Conservation (phyloP, 208 protist genomes). For the Entamoeba nuttalli region DNA sequence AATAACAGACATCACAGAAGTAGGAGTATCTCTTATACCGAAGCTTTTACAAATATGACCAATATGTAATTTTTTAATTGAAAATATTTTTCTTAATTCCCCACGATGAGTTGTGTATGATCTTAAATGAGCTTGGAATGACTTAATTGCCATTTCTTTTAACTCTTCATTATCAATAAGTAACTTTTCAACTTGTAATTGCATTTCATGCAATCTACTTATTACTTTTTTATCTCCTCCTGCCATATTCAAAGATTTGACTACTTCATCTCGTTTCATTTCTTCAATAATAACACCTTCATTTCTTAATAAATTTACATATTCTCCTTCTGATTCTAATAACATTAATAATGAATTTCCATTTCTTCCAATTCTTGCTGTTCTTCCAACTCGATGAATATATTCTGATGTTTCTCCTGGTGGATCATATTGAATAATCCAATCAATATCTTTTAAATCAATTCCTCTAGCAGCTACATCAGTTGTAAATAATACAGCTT, state of each 20-base stretch:
- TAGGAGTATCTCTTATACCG: not conserved
- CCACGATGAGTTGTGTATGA: not conserved
- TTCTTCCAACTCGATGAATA: slow-evolving; percentile 7
- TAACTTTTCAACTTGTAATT: not conserved
- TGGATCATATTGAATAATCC: slow-evolving; percentile 22
- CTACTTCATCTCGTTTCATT: not conserved
- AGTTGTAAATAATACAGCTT: slow-evolving; percentile 36
- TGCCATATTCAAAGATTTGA: not conserved
- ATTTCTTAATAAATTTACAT: slow-evolving; percentile 14
- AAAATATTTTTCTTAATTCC: not conserved
- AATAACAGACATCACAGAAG: not conserved
- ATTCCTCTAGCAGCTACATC: slow-evolving; percentile 63
- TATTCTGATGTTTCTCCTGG: not conserved
- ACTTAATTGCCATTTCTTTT: not conserved
- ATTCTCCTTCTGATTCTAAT: slow-evolving; percentile 32
- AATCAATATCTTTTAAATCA: slow-evolving; percentile 45
- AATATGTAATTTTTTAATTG: not conserved
- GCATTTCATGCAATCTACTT: not conserved
- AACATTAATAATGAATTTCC: slow-evolving; percentile 46
- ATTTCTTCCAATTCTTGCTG: slow-evolving; percentile 28
- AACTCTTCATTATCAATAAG: not conserved
- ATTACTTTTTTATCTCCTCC: not conserved
- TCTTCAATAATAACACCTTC: not conserved
- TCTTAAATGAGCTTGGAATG: not conserved
- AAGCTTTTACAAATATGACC: not conserved